Evolutionary conservation across 352 stramenopile species (phyloP), one percentile per base, ranked within the genome.

Genomic region (Globisporangium cederbergense): DNA sequence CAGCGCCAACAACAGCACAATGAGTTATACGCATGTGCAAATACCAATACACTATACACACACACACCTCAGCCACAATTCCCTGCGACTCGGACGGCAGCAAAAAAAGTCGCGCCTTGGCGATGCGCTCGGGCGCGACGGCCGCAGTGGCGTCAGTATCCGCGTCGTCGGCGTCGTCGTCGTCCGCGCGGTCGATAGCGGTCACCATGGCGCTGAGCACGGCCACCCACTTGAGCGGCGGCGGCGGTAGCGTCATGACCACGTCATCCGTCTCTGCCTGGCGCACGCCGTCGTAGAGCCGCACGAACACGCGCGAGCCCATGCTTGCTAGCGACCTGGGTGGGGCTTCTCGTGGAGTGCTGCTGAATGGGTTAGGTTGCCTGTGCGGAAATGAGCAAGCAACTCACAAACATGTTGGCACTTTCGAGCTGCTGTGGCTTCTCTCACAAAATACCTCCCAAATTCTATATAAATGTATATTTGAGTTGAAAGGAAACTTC

Each of bases 231-330:
- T 86, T 87, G 60, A 92, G 78, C 53, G 83, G 81, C 46, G 83
- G 72, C 25, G 75, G 72, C 45, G 81, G 81, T 62, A 90, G 73
- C 72, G 86, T 77, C 59, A 92, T 65, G 57, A 92, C 76, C 67
- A 90, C 74, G 50, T 86, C 83, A 22, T 83, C 72, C 9, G 76
- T 87, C 60, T 92, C 83, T 58, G 62, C 62, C 58, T 78, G 72
- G 56, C 57, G 72, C 28, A 53, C 60, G 60, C 81, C 77, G 50
- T 90, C 79, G 60, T 86, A 90, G 28, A 92, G 76, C n/a, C 83
- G 81, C 63, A 92, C 83, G 68, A 90, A 92, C 59, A 92, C 83
- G 64, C 83, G 83, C 51, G 81, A 77, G 9, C 60, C 66, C 64
- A 70, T 86, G 66, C 72, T 25, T 79, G 52, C 16, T 32, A 34